Evolutionary conservation across 768 basidiomycete species (phyloP).

Genomic region (Lactarius sp.): DNA sequence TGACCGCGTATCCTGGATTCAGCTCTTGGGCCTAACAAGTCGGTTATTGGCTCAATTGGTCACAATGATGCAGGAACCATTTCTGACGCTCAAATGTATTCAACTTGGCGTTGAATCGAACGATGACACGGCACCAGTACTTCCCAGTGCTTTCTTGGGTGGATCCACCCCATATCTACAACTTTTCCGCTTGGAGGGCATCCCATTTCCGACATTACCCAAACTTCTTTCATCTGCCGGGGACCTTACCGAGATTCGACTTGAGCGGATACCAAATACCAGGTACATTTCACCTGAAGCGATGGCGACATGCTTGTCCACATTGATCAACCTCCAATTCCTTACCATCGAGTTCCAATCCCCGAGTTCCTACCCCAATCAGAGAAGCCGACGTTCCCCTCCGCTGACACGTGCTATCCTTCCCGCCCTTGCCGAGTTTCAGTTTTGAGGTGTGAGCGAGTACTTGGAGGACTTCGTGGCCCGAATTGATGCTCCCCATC

Average conservation of each 20-base stretch:
- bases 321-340: too few relatives aligned
- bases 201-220: not conserved
- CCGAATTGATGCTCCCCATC: too few relatives aligned
- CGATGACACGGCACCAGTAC: not conserved
- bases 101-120: too few relatives aligned
- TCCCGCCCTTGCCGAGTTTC: not conserved
- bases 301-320: too few relatives aligned
- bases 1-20: too few relatives aligned
- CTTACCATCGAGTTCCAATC: not conserved
- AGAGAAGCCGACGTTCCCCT: not conserved
- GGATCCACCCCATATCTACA: not conserved
- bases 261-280: not conserved
- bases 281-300: too few relatives aligned
- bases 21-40: too few relatives aligned
- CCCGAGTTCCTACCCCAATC: not conserved
- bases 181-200: not conserved
- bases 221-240: too few relatives aligned
- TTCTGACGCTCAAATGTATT: too few relatives aligned
- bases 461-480: not conserved
- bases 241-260: not conserved
- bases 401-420: not conserved
- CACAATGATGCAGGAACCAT: too few relatives aligned
- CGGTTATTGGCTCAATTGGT: too few relatives aligned
- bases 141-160: not conserved
- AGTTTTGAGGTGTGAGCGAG: not conserved